Evolutionary conservation across 106 monocot species (phyloP), one percentile per base, ranked within the genome.

Genomic region (Dendrobium officinale): DNA sequence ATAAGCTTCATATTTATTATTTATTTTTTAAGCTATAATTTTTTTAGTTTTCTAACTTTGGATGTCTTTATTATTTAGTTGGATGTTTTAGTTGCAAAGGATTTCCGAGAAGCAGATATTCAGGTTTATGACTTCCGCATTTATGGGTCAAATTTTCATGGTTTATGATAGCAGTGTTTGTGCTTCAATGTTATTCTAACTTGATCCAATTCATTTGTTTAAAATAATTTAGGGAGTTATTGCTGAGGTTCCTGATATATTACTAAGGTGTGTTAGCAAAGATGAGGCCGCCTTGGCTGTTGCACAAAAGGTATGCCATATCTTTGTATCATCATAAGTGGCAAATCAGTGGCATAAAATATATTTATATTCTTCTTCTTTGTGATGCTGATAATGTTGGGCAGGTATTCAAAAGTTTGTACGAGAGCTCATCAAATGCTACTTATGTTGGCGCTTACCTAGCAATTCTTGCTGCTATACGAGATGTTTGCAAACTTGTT

Each of bases 211-310:
- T 78, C 58, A 58, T 59, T 56, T 59, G 15, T 17, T 78, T 58
- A 31, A 49, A 54, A 26, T 77, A 26, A 40, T 77, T 75, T 73
- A 98, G 92, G 94, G 86, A 81, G 81, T 91, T 81, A 77, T 92
- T 83, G 79, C 94, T 55, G 98, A 98, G 92, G 89, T 98, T 42
- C 88, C 85, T 77, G 98, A 98, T 79, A 88, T 93, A 56, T 85
- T 98, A 80, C 84, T 86, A 6, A 95, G 84, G 86, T 91, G 92
- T 88, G 88, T 91, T 43, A 98, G 81, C 81, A 87, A 89, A 73
- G 98, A 98, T 88, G 98, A 95, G 73, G 94, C 98, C 80, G 91
- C 92, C 24, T 82, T 98, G 58, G 94, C 98, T 58, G 78, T 98
- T 75, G 92, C 98, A 70, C 98, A 98, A 37, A 98, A 98, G 92